Evolutionary conservation across 176 grass and related monocot genomes (phyloP), one percentile per base, ranked within the genome.

Genomic region (Carex scoparia): DNA sequence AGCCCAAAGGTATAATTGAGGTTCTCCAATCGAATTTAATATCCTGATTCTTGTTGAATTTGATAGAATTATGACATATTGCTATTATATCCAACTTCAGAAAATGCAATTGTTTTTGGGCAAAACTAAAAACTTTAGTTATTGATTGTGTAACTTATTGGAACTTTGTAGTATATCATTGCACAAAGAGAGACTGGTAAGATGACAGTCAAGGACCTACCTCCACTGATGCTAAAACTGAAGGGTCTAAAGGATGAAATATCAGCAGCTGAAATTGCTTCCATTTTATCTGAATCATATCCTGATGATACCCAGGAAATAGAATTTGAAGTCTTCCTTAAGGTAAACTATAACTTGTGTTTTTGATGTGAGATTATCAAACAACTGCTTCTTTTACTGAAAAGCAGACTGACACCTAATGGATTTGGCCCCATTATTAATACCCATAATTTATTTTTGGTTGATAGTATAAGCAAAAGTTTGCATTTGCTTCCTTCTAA

Each of bases 261-360:
- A 61, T 55, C 89, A 6, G 89, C 85, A 69, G 89, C 90, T 86
- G 95, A 95, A 86, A 93, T 98, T 59, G 76, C 88, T 30, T 84
- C 88, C 38, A 80, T 86, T 68, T 58, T 98, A 76, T 89, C 80
- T 33, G 88, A 94, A 86, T 92, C 88, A 18, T 91, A 89, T 74
- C 79, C 89, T 4, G 93, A 95, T 85, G 87, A 74, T 59, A 77
- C 63, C 70, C 86, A 95, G 69, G 95, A 98, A 67, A 92, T 98
- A 64, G 95, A 95, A 69, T 98, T 98, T 54, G 95, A 98, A 81
- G 86, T 88, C 4, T 98, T 98, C 85, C 90, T 98, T 16, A 83
- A 69, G 88, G 95, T 98, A 89, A 79, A 18, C 30, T 18, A 79
- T 37, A 30, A 0, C 27, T 58, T 79, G 11, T 32, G 5, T 12